phyloP scores from a whole-genome alignment of 805 yeast species.

The Saturnispora mendoncae region DNA sequence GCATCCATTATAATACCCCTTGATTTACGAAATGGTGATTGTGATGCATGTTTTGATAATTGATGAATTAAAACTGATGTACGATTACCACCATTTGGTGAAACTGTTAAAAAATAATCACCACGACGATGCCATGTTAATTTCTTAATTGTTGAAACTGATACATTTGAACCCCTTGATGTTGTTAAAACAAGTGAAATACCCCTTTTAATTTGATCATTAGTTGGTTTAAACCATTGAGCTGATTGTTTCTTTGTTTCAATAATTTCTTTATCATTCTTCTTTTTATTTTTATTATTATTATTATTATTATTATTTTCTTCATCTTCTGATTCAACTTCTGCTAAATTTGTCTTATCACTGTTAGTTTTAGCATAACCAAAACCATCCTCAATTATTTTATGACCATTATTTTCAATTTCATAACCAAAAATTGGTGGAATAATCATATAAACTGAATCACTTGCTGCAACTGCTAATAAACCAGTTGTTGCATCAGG shows the following conservation, averaged over 20 bases:
- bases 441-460: conserved; percentile 62
- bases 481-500: conserved; percentile 71
- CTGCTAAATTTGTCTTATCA: conserved; percentile 20
- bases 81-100: conserved; percentile 78
- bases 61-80: conserved; percentile 91
- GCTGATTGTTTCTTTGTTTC: conserved; percentile 44
- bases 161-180: conserved; percentile 28
- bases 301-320: conserved; percentile 32
- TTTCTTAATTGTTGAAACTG: conserved; percentile 61
- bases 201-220: conserved; percentile 52
- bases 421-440: conserved; percentile 91
- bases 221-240: conserved; percentile 76
- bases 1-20: conserved; percentile 95
- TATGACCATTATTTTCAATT: conserved; percentile 70
- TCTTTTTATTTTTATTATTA: conserved; percentile 23
- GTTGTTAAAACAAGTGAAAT: conserved; percentile 64
- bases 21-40: conserved; percentile 88
- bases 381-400: conserved; percentile 82
- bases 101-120: conserved; percentile 91
- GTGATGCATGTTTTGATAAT: conserved; percentile 86
- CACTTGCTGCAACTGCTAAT: conserved; percentile 79
- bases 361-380: conserved; percentile 52
- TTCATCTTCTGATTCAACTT: conserved; percentile 33
- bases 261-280: conserved; percentile 12
- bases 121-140: conserved; percentile 96